Base-by-base conservation (phyloP, 1,284 basidiomycete species). In the Trametes hirsuta region DNA sequence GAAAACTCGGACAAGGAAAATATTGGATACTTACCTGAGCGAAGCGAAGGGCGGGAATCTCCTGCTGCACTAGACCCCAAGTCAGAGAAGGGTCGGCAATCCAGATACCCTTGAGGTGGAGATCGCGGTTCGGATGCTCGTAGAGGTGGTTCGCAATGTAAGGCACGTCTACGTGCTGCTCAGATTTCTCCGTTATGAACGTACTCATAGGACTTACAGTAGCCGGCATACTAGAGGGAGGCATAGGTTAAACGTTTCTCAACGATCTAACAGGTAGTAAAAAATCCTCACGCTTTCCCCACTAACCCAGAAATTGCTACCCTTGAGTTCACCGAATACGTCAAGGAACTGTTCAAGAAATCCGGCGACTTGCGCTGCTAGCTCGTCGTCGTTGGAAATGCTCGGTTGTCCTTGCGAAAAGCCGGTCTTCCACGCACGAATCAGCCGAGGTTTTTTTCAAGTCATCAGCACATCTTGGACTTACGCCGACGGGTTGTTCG, bases 401-500 rank as follows among this genome's bases (percentile, higher is more conserved):
- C 67, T 69, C 12, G 74, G 74, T 2, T 54, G 55, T 1, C 75
- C 75, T 69, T 76, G 75, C 18, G 72, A 74, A 56, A 76, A 76
- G 0, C 73, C 74, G n/a, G 75, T 76, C 73, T 74, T 37, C 8
- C 10, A 2, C 18, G 21, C 6, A 39, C 47, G 6, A 52, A 21
- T 5, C 12, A 35, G 35, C 41, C 22, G n/a, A 44, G 25, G 22
- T 40, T 2, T 44, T 14, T 5, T 2, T 30, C 24, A 14, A 21
- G 12, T 12, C 12, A 25, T 40, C 3, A 37, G 6, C 3, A 0
- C 2, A 12, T 4, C 6, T 18, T 9, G 12, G 71, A 66, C 82
- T 71, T n/a, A 79, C 79, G 11, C 78, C 77, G 22, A 81, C 77
- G 0, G 83, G 83, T 61, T 84, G 82, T 57, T 84, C 81, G 4